These are phyloP conservation scores for Tothia fuscella DNA, from an alignment of 2,329 filamentous ascomycete genomes.

Conservation along the genomic window DNA sequence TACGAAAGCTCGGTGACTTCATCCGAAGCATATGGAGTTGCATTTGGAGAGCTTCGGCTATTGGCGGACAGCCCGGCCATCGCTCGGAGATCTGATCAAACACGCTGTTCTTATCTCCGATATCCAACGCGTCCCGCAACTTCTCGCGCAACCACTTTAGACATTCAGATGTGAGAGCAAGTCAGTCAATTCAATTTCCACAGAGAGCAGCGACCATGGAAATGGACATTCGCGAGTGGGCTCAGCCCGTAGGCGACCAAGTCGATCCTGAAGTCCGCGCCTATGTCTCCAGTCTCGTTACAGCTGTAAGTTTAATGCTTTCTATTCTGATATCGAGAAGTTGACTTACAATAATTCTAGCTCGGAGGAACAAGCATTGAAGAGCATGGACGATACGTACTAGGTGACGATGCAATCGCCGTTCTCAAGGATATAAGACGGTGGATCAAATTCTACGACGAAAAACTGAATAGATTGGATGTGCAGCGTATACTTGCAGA, in stretches of 20 bases:
- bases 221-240: constrained; percentile 30
- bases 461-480: constrained; percentile 86
- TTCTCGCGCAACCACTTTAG: too few species aligned
- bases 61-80: not conserved
- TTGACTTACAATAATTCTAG: constrained; percentile 33
- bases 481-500: constrained; percentile 87
- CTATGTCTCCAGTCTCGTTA: constrained; percentile 85
- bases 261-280: constrained; percentile 89
- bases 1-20: too few species aligned
- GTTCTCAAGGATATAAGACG: constrained; percentile 86
- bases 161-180: too few species aligned
- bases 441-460: constrained; percentile 92
- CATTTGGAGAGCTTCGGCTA: not conserved
- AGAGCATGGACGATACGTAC: constrained; percentile 69
- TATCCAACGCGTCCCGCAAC: too few species aligned
- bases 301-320: constrained; percentile 52
- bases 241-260: constrained; percentile 14
- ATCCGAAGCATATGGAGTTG: too few species aligned
- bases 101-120: too few species aligned
- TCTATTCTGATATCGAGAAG: not conserved
- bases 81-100: too few species aligned
- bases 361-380: constrained; percentile 73
- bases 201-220: too few species aligned
- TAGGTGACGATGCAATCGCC: constrained; percentile 86
- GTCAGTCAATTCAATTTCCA: too few species aligned